Percentiles rank a stretch among this genome's conserved stretches.
These are phyloP conservation scores for Pistacia atlantica DNA, from an alignment of 345 rosid species.

Conservation along the genomic window DNA sequence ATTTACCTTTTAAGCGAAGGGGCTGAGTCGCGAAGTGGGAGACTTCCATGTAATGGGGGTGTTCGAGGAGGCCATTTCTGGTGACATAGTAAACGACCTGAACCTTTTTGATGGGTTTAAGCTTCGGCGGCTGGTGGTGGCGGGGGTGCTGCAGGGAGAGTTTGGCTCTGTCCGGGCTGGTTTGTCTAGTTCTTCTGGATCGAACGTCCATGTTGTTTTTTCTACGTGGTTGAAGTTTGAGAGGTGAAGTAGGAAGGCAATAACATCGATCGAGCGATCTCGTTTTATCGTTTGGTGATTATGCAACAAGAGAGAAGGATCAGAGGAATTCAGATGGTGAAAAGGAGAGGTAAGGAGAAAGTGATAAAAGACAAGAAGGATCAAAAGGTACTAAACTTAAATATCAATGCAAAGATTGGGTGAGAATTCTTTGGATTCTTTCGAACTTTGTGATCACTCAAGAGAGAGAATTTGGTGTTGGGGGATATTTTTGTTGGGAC, in stretches of 20 bases:
- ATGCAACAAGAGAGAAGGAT: no score
- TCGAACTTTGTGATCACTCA: not conserved
- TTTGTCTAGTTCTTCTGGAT: constrained; percentile 40
- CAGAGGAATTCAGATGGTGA: not conserved
- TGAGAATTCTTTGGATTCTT: not conserved
- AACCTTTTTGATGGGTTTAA: constrained; percentile 45
- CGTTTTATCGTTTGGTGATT: not conserved
- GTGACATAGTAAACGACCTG: constrained; percentile 87
- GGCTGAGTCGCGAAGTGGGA: constrained; percentile 60
- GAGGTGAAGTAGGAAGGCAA: no score
- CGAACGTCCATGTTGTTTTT: constrained; percentile 33
- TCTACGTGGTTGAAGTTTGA: not conserved
- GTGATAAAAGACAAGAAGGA: not conserved
- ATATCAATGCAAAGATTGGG: not conserved
- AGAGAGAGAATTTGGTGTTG: not conserved
- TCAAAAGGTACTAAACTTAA: not conserved
- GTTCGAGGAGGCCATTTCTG: constrained; percentile 89
- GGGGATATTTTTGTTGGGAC: not conserved
- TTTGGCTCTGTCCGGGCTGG: constrained; percentile 49
- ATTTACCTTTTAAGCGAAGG: constrained; percentile 78
- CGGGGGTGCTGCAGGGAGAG: constrained; percentile 17
- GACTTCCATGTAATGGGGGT: constrained; percentile 90
- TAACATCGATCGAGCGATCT: not conserved
- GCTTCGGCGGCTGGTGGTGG: constrained; percentile 10
- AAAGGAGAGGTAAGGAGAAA: not conserved